Percentiles rank a stretch among this genome's conserved stretches.
These are phyloP conservation scores for Hypoxylon subgilvum DNA, from an alignment of 495 filamentous ascomycete genomes.

Conservation along the genomic window DNA sequence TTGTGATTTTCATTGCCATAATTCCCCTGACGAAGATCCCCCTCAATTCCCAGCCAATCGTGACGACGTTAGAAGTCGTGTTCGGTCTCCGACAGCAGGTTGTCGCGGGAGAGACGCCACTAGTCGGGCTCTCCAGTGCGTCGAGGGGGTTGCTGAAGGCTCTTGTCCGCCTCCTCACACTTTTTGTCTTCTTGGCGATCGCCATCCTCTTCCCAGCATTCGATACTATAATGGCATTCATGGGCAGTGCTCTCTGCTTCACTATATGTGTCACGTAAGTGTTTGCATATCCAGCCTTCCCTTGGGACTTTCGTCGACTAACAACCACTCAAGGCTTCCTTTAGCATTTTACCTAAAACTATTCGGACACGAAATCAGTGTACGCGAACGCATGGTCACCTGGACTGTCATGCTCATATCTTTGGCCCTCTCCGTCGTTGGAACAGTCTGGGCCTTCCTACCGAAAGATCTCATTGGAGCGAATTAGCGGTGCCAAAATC, in stretches of 20 bases:
- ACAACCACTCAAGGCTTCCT: constrained; percentile 59
- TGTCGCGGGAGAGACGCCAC: constrained; percentile 49
- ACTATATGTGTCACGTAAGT: constrained; percentile 85
- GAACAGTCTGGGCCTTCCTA: constrained; percentile 87
- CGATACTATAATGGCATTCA: constrained; percentile 91
- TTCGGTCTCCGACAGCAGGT: constrained; percentile 69
- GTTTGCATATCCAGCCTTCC: not conserved
- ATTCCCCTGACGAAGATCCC: constrained; percentile 96
- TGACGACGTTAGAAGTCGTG: constrained; percentile 81
- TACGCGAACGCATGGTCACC: constrained; percentile 67
- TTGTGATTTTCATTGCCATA: constrained; percentile 84
- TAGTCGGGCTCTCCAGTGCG: constrained; percentile 62
- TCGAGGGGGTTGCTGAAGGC: constrained; percentile 66
- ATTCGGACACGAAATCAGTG: constrained; percentile 78
- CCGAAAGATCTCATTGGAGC: constrained; percentile 67
- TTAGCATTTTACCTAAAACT: constrained; percentile 91
- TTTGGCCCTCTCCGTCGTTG: constrained; percentile 70
- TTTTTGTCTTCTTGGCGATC: constrained; percentile 51
- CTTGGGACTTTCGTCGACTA: not conserved
- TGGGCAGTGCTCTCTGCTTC: constrained; percentile 90
- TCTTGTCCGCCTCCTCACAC: constrained; percentile 61
- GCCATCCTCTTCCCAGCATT: constrained; percentile 86
- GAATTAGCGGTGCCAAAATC: constrained; percentile 21
- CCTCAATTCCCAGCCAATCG: constrained; percentile 86
- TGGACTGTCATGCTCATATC: constrained; percentile 74